Conservation (phyloP, 176 grass and related monocot species). For the Lolium perenne region DNA sequence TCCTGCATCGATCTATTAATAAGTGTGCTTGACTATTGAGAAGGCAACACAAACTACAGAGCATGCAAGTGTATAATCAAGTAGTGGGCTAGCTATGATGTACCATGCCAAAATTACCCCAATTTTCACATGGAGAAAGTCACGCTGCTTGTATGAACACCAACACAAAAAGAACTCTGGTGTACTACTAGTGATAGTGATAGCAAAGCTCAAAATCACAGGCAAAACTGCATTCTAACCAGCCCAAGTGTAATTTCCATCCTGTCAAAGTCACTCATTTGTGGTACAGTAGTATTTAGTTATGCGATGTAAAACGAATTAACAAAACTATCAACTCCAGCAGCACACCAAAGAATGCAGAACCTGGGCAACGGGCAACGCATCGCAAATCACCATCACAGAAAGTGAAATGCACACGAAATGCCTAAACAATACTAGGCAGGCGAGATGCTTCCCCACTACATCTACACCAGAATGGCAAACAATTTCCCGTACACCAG, state of each 20-base stretch:
- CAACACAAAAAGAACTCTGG: not conserved
- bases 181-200: not conserved
- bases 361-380: not conserved
- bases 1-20: not conserved
- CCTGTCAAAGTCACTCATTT: not conserved
- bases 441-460: not conserved
- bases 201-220: not conserved
- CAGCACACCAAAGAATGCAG: not conserved
- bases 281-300: not conserved
- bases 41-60: not conserved
- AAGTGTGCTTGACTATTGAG: not conserved
- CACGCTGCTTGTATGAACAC: not conserved
- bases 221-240: not conserved
- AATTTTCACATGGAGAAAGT: slow-evolving; percentile 5
- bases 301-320: not conserved
- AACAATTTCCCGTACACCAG: not conserved
- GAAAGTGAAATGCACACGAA: slow-evolving; percentile 24
- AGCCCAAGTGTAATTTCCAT: not conserved
- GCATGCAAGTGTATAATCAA: not conserved
- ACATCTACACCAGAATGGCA: not conserved
- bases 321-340: not conserved
- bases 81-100: not conserved
- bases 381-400: not conserved
- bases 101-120: not conserved
- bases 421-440: not conserved